Evolutionary conservation across 2,329 filamentous ascomycete species (phyloP), one percentile per base, ranked within the genome.

Genomic region (Aspergillus arachidicola): DNA sequence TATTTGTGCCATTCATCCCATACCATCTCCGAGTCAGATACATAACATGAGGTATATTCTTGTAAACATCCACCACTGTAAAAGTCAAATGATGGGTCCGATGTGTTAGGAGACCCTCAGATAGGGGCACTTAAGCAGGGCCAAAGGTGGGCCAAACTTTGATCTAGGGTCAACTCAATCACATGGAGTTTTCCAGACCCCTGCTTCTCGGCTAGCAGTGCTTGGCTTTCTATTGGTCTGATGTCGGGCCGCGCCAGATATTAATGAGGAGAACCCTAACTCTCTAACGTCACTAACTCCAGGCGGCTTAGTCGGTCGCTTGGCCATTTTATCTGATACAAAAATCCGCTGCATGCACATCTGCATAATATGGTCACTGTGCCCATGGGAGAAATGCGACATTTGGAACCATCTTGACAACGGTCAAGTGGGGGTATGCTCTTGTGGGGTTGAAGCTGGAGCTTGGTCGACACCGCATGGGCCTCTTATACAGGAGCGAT

Each of bases 161-260:
- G n/a, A 23, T 6, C 43, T 46, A 46, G n/a, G n/a, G 43, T 12
- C 43, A 46, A 23, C n/a, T 46, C 7, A 23, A 23, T 46, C 43
- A 45, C 41, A 6, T 28, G 26, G 26, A 28, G 26, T 19, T 11
- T 9, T 21, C n/a, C 34, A 36, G 34, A 36, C 14, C 6, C 14
- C 12, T 6, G 34, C 12, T 14, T 5, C 12, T 36, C 34, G 34
- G 38, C 9, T 10, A 10, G 38, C 41, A 21, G 41, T 3, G 9
- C 41, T 21, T 4, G 14, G 1, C 41, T 7, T 19, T 9, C 34
- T 41, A 60, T 55, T 60, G 58, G 58, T 11, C 12, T 16, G 19
- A 56, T 56, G 50, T 60, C 58, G 58, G 58, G 14, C 58, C 58
- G 51, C 19, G 28, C 19, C 41, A 21, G 10, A 3, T 23, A 45